Evolutionary conservation across 345 rosid genomes (phyloP), one percentile per base, ranked within the genome.

Genomic region (Heritiera littoralis): DNA sequence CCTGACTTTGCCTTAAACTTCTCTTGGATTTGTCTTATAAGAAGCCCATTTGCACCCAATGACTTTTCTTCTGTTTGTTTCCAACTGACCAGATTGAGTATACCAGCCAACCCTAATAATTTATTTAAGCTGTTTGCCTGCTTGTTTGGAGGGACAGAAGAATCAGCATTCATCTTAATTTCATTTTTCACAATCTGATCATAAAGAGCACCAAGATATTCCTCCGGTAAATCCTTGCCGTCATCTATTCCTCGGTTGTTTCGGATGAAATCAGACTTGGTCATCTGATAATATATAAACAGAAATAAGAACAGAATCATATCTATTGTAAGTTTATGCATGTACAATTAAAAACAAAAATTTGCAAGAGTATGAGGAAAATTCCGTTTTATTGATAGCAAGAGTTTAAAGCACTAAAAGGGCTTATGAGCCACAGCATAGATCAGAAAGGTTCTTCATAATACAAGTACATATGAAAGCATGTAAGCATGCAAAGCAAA

Each of bases 151-250:
- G 94, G 97, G 78, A 86, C 90, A 66, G 91, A 85, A 80, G 97
- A 88, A 85, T 90, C 90, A 71, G 93, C 89, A 74, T 84, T 92
- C 96, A 95, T 95, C 88, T 95, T 93, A 76, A 92, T 95, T 89
- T 95, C 99, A 84, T 95, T 86, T 88, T 86, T 90, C 78, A 92
- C 94, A 83, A 93, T 90, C 76, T 93, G 90, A 86, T 95, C 96
- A 89, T 93, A 95, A n/a, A 93, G 81, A 77, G 90, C 81, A 75
- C 97, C 88, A 52, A 95, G 91, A 86, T 88, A 95, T 72, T 91
- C 94, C 88, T 93, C 99, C 72, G 98, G 91, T 78, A 95, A 88
- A 87, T 95, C 99, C 88, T 93, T 93, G 80, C 99, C 98, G 79
- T 90, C 92, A 85, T 95, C 93, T 83, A 95, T 95, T 83, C 99